phyloP scores from a whole-genome alignment of 192 early-diverging fungal genomes.

The Backusella circina region DNA sequence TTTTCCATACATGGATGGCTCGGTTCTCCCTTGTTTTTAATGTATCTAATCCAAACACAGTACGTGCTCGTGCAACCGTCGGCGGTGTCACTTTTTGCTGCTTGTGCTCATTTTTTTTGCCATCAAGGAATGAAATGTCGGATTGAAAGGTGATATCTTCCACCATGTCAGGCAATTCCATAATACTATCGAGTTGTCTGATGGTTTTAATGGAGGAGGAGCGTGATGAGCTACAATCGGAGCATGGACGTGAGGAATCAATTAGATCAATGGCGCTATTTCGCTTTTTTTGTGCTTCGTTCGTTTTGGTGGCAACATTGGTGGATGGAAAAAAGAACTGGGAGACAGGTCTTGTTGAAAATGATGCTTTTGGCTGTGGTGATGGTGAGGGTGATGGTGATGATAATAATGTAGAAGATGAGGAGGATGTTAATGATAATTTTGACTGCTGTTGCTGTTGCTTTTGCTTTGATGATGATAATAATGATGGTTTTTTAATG shows the following conservation, averaged over 20 bases:
- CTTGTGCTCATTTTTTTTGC: background rate
- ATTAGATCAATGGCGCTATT: background rate
- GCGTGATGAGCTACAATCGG: background rate
- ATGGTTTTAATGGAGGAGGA: constrained; percentile 1
- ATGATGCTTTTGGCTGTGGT: background rate
- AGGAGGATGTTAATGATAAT: background rate
- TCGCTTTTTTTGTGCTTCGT: background rate
- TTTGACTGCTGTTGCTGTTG: background rate
- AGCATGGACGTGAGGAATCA: background rate
- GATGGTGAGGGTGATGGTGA: background rate
- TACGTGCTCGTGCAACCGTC: constrained; percentile 7
- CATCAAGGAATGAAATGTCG: background rate
- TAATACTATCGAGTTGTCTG: background rate
- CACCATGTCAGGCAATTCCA: background rate
- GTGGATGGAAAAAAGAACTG: constrained; percentile 9
- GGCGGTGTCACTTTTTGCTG: background rate
- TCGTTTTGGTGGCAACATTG: background rate
- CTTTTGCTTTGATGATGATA: background rate
- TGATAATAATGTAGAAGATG: background rate
- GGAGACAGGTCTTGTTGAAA: background rate
- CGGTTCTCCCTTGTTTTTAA: background rate
- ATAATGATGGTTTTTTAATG: background rate
- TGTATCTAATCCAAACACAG: constrained; percentile 6
- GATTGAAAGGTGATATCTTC: constrained; percentile 3
- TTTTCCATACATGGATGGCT: constrained; percentile 10